Base-by-base conservation (phyloP, 2,329 filamentous ascomycete genomes). In the Torrubiella hemipterigena region DNA sequence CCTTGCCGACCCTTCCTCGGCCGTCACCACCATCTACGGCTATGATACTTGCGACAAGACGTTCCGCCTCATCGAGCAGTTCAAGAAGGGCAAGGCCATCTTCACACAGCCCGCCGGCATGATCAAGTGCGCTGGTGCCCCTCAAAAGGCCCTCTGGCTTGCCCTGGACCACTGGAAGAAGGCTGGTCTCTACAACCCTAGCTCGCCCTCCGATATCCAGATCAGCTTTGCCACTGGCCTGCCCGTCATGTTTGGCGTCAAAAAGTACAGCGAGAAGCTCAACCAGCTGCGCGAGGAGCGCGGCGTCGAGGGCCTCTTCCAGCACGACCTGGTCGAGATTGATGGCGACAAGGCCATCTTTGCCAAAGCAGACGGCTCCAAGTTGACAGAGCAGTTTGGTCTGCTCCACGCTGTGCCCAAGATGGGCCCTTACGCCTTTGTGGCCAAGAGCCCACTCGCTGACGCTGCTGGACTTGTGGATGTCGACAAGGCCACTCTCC, bases 131-230 rank as follows among this genome's bases (percentile, higher is more conserved):
- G 71, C 71, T 3, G 71, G 71, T 26, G 71, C 69, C 3, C 71
- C 71, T 9, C 71, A 76, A 39, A 76, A 76, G 52, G 55, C 65
- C 43, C 67, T 76, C 67, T 76, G 71, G 71, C 59, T 76, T 12
- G 71, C 71, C 1, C 51, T 73, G 25, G 68, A 75, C 43, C 50
- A 69, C 49, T 76, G 71, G 71, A 70, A 66, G 50, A 52, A 54
- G 18, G 55, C 56, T 0, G 69, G 68, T 3, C 46, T 69, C 4
- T 74, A 73, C 49, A 46, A 63, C 32, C 43, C 59, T 2, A 37
- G 38, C 32, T 52, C 58, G 31, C 43, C 54, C 1, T 69, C 66
- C 0, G 43, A 58, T 3, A 62, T 74, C 42, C 55, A 63, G 15
- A 66, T 74, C 36, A 59, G 48, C 39, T 75, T 72, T 37, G 69